Percentiles rank a stretch among this genome's conserved stretches.
phyloP scores from a whole-genome alignment of 2,329 filamentous ascomycete genomes.

The Aureobasidium sp. region DNA sequence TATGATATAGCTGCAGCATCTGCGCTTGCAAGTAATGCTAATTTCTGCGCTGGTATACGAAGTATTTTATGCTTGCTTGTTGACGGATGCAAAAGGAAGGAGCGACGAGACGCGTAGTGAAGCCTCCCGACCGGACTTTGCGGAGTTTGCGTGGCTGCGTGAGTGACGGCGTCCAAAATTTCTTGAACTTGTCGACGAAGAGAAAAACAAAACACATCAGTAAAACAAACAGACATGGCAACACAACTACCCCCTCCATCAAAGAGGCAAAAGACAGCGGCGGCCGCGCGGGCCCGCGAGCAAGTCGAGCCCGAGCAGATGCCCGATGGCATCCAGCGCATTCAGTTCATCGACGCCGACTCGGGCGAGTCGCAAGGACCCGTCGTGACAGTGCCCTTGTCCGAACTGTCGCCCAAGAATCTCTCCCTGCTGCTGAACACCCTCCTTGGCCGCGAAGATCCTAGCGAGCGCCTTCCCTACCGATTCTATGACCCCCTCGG shows the following conservation, averaged over 20 bases:
- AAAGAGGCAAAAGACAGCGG: conserved; percentile 76
- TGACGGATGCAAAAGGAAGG: not conserved
- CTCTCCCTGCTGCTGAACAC: conserved; percentile 82
- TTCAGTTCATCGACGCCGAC: conserved; percentile 81
- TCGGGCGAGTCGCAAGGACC: conserved; percentile 61
- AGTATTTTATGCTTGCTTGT: not conserved
- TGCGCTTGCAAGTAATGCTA: conserved; percentile 6
- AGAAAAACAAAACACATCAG: not conserved
- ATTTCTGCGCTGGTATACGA: not conserved
- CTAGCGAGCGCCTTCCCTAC: conserved; percentile 58
- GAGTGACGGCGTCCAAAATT: conserved; percentile 7
- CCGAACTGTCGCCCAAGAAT: conserved; percentile 82
- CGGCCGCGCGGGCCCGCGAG: conserved; percentile 60
- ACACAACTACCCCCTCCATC: conserved; percentile 77
- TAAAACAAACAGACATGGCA: conserved; percentile 52
- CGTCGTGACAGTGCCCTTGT: conserved; percentile 69
- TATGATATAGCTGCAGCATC: conserved; percentile 4
- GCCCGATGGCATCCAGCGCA: conserved; percentile 58
- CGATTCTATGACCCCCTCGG: conserved; percentile 50
- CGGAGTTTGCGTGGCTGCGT: not conserved
- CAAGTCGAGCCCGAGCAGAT: conserved; percentile 61
- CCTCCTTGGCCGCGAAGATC: conserved; percentile 59
- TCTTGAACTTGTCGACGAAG: conserved; percentile 8
- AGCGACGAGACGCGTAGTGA: not conserved
- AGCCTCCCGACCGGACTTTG: not conserved